Evolutionary conservation across 176 grass and related monocot genomes (phyloP).

Genomic region (Triticum urartu): DNA sequence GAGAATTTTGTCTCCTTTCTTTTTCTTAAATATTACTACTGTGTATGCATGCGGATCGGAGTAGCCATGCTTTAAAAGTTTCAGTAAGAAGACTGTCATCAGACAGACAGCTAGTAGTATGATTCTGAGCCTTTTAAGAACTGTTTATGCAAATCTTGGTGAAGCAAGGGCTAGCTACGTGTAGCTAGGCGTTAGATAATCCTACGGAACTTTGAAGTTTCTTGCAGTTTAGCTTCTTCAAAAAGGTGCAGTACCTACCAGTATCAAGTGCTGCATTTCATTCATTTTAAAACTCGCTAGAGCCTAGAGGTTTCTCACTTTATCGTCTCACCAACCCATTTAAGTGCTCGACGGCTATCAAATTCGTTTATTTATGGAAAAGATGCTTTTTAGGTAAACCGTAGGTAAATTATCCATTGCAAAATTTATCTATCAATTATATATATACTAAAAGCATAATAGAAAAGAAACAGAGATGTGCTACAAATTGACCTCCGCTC

Average conservation of each 20-base stretch:
- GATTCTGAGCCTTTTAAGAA: not conserved
- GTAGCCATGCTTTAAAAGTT: conserved; percentile 13
- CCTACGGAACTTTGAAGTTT: not conserved
- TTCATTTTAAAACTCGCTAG: not conserved
- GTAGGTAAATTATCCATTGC: not conserved
- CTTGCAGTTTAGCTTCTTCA: not conserved
- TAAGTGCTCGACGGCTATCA: not conserved
- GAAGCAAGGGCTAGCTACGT: conserved; percentile 13
- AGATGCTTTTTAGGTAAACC: not conserved
- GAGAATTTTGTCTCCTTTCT: conserved; percentile 29
- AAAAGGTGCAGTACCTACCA: not conserved
- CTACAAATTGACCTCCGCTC: too few species aligned
- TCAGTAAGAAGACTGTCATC: not conserved
- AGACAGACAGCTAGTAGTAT: not conserved
- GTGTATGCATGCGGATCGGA: not conserved
- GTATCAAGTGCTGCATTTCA: not conserved
- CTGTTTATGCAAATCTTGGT: conserved; percentile 16
- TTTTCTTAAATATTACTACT: not conserved
- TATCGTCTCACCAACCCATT: conserved; percentile 1
- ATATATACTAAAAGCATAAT: not conserved
- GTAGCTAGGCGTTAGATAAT: not conserved
- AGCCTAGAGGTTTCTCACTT: not conserved
- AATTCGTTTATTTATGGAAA: not conserved
- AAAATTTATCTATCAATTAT: not conserved
- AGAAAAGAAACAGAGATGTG: not conserved